Percentiles rank a stretch among this genome's conserved stretches.
These are phyloP conservation scores for Aspergillus sparsus DNA, from an alignment of 495 filamentous ascomycete species.

Conservation along the genomic window DNA sequence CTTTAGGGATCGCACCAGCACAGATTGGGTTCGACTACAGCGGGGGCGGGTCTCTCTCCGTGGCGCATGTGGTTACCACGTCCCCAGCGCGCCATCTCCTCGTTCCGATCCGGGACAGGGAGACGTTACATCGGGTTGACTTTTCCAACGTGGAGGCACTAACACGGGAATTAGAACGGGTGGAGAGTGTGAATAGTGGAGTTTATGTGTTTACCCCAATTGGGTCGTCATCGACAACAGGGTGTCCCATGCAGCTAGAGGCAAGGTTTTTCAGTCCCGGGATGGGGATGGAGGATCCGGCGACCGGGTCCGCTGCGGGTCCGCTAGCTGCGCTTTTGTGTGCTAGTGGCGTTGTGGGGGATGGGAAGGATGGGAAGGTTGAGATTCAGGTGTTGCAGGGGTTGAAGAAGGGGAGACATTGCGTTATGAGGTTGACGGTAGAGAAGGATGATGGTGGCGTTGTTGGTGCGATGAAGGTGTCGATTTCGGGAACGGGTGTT, in stretches of 20 bases:
- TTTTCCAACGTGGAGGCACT: constrained; percentile 7
- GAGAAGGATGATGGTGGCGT: too few relatives aligned
- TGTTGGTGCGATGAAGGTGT: constrained; percentile 1
- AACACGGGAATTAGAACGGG: constrained; percentile 12
- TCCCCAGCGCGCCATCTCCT: constrained; percentile 24
- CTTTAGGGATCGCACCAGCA: too few relatives aligned
- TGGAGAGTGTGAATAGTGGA: constrained; percentile 16
- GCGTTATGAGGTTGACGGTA: constrained; percentile 1
- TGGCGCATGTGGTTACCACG: constrained; percentile 18
- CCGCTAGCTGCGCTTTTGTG: constrained; percentile 9
- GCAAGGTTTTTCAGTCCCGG: constrained; percentile 22
- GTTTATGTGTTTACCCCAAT: constrained; percentile 18
- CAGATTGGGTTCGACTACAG: constrained; percentile 13
- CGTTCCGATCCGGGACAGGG: constrained; percentile 15
- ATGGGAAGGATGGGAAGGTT: not conserved
- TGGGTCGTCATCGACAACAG: not conserved
- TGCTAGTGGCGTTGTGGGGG: constrained; percentile 1
- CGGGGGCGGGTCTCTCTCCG: not conserved
- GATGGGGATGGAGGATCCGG: constrained; percentile 24
- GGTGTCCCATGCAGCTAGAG: constrained; percentile 8
- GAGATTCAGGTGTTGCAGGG: too few relatives aligned
- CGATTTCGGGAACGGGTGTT: constrained; percentile 6
- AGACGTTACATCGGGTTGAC: constrained; percentile 1
- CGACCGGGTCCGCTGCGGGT: constrained; percentile 17
- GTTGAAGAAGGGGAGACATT: constrained; percentile 4